phyloP scores from a whole-genome alignment of 164 flowering plant genomes.

The Nymphaea colorata region DNA sequence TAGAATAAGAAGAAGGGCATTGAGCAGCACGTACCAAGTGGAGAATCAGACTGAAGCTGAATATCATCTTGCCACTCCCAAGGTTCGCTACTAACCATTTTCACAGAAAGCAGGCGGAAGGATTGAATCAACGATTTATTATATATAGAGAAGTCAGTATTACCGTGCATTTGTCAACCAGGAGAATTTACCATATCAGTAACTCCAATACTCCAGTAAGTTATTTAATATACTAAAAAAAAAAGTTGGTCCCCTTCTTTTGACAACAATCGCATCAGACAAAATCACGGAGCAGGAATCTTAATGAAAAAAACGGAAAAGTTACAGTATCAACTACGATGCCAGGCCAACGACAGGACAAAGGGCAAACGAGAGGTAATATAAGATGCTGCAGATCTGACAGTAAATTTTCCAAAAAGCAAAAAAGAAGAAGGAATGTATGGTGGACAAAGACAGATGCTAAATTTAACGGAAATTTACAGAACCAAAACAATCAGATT shows the following conservation, averaged over 20 bases:
- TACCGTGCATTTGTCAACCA: neutral
- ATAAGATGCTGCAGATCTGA: neutral
- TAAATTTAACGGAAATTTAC: neutral
- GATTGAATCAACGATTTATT: neutral
- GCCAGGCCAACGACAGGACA: too few species aligned
- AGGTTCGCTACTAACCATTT: constrained; percentile 18
- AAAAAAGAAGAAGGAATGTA: neutral
- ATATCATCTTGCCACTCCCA: constrained; percentile 43
- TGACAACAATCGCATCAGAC: too few species aligned
- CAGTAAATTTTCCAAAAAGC: neutral
- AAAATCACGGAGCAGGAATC: too few species aligned
- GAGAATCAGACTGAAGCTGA: constrained; percentile 15
- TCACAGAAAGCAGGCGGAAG: constrained; percentile 5
- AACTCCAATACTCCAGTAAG: neutral
- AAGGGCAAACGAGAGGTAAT: neutral
- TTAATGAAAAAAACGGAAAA: too few species aligned
- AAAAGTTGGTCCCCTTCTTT: neutral
- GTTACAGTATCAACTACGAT: too few species aligned
- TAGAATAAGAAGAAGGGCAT: neutral
- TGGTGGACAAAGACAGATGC: neutral
- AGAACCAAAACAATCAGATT: neutral
- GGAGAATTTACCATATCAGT: neutral
- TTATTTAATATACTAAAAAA: neutral
- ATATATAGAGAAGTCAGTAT: neutral
- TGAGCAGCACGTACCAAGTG: constrained; percentile 23